These are phyloP conservation scores for Tolypocladium endophyticum DNA, from an alignment of 2,329 filamentous ascomycete genomes.

Conservation along the genomic window DNA sequence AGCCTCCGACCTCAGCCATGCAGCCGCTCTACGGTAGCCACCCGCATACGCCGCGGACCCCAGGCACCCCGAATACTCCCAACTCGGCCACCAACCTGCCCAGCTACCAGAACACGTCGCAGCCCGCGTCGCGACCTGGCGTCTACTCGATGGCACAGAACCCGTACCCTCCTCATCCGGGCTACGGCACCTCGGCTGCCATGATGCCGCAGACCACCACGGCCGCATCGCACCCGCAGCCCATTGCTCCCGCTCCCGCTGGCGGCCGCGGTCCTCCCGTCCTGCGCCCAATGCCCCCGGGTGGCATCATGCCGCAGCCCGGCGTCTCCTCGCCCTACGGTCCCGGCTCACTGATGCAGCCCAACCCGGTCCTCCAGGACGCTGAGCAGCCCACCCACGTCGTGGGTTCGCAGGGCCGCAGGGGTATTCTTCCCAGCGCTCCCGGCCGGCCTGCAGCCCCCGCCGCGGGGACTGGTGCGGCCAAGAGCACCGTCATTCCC, in stretches of 20 bases:
- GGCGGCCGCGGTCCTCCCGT: conserved; percentile 47
- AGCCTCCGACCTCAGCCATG: conserved; percentile 32
- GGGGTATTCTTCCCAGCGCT: conserved; percentile 84
- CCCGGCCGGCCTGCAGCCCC: conserved; percentile 75
- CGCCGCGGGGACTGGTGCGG: conserved; percentile 53
- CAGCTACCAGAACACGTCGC: conserved; percentile 41
- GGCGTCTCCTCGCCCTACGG: conserved; percentile 51
- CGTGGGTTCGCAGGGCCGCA: conserved; percentile 85
- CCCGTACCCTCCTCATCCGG: conserved; percentile 43
- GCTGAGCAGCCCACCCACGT: conserved; percentile 72
- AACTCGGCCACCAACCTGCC: conserved; percentile 41
- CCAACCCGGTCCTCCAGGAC: conserved; percentile 43
- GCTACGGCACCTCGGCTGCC: conserved; percentile 43
- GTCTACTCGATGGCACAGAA: conserved; percentile 46
- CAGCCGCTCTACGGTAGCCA: conserved; percentile 43
- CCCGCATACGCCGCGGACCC: conserved; percentile 51
- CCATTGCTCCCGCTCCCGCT: conserved; percentile 61
- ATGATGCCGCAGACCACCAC: conserved; percentile 60
- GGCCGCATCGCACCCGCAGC: conserved; percentile 60
- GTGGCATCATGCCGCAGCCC: conserved; percentile 49
- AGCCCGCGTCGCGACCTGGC: conserved; percentile 35
- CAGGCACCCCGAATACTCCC: conserved; percentile 52
- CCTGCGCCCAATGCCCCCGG: conserved; percentile 60
- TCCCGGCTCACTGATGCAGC: conserved; percentile 45
- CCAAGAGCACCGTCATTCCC: conserved; percentile 75